phyloP scores from a whole-genome alignment of 2,329 filamentous ascomycete species.

The Beauveria medogensis region DNA sequence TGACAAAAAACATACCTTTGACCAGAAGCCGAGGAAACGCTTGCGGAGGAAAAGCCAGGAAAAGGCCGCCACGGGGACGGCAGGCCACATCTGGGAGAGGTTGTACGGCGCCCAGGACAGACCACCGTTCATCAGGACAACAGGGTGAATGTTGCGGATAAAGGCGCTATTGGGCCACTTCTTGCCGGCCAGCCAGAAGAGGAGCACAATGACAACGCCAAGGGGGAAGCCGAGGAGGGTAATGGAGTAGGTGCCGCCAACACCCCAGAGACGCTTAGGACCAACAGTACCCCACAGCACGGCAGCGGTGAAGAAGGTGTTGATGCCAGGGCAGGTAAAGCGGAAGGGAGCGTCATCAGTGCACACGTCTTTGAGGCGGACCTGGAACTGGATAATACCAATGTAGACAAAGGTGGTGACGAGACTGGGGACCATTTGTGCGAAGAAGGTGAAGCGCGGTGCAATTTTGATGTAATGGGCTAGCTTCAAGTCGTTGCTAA shows the following conservation, averaged over 20 bases:
- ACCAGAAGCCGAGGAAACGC: conserved; percentile 39
- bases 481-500: conserved; percentile 39
- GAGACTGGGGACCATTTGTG: conserved; percentile 37
- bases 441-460: conserved; percentile 37
- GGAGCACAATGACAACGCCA: conserved; percentile 26
- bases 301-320: conserved; percentile 30
- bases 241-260: conserved; percentile 23
- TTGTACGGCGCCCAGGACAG: conserved; percentile 38
- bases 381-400: conserved; percentile 33
- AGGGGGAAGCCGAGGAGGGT: conserved; percentile 33
- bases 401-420: conserved; percentile 38
- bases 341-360: conserved; percentile 26
- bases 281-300: conserved; percentile 44
- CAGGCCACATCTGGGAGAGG: conserved; percentile 36
- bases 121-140: conserved; percentile 32
- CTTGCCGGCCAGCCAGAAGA: conserved; percentile 30
- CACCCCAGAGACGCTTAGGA: conserved; percentile 36
- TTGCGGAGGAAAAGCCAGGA: conserved; percentile 40
- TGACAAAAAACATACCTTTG: conserved; percentile 25
- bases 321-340: conserved; percentile 29
- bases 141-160: conserved; percentile 33
- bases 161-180: conserved; percentile 23
- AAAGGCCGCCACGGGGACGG: conserved; percentile 37
- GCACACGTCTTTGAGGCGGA: conserved; percentile 29
- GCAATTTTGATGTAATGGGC: conserved; percentile 44